phyloP scores from a whole-genome alignment of 169 alveolate species.

The Cryptosporidium tyzzeri region DNA sequence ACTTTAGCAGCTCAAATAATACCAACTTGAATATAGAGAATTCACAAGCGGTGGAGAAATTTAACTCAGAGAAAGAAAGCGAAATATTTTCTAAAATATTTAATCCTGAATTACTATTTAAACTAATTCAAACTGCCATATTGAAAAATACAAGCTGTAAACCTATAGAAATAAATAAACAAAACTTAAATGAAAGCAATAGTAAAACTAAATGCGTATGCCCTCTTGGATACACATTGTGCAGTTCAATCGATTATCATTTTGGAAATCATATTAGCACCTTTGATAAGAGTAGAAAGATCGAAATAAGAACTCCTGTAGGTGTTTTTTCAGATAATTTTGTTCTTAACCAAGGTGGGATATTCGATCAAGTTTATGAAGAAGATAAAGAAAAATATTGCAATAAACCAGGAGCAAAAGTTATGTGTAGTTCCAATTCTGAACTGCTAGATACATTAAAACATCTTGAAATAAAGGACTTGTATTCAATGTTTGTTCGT shows the following conservation, averaged over 20 bases:
- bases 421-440: conserved; percentile 31
- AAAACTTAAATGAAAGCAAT: background rate
- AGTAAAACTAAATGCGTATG: conserved; percentile 13
- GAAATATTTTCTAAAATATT: background rate
- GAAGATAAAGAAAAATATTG: conserved; percentile 19
- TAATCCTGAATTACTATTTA: conserved; percentile 1
- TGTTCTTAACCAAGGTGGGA: conserved; percentile 13
- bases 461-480: background rate
- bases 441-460: conserved; percentile 7
- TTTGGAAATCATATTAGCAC: conserved; percentile 32
- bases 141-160: conserved; percentile 13
- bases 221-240: conserved; percentile 26
- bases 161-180: background rate
- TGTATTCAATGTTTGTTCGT: background rate
- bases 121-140: background rate
- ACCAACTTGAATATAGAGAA: background rate
- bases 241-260: conserved; percentile 34
- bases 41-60: background rate
- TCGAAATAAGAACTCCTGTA: conserved; percentile 1
- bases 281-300: background rate
- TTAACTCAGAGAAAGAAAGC: background rate
- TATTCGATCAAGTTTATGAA: conserved; percentile 21
- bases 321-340: conserved; percentile 23
- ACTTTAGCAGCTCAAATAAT: background rate
- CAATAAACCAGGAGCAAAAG: conserved; percentile 12